These are phyloP conservation scores for Mycena metata DNA, from an alignment of 768 basidiomycete species.

Conservation along the genomic window DNA sequence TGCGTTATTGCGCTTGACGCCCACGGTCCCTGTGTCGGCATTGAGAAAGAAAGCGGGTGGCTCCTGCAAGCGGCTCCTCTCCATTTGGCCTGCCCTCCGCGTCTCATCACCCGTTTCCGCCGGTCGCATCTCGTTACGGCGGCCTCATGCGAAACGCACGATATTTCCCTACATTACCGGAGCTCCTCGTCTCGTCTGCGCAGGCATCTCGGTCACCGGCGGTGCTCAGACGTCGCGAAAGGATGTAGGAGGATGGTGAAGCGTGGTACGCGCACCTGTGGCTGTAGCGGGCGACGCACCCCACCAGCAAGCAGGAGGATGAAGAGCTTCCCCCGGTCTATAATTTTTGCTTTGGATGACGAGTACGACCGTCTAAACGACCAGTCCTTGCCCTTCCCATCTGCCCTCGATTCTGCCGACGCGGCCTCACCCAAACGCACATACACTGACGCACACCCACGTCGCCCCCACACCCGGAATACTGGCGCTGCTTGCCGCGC, in stretches of 20 bases:
- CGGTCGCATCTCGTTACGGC: neutral
- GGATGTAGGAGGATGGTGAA: neutral
- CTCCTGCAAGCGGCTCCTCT: neutral
- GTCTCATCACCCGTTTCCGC: neutral
- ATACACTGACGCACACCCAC: neutral
- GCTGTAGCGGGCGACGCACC: neutral
- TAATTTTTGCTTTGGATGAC: neutral
- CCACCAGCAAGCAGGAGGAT: neutral
- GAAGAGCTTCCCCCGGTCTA: neutral
- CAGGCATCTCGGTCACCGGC: too few relatives aligned
- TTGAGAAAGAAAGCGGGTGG: slow-evolving; percentile 41
- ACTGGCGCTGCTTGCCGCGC: slow-evolving; percentile 62
- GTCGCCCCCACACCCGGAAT: slow-evolving; percentile 53
- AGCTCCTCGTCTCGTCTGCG: too few relatives aligned
- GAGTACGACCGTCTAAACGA: neutral
- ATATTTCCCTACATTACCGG: neutral
- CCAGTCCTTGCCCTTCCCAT: neutral
- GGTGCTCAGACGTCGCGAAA: too few relatives aligned
- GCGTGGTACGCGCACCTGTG: neutral
- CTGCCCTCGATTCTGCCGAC: neutral
- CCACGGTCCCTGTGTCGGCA: neutral
- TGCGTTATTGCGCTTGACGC: slow-evolving; percentile 61
- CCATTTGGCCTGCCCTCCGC: neutral
- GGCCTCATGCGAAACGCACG: neutral
- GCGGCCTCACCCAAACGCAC: neutral